Percentiles rank a stretch among this genome's conserved stretches.
These are phyloP conservation scores for Podospora sp. DNA, from an alignment of 495 filamentous ascomycete genomes.

Conservation along the genomic window DNA sequence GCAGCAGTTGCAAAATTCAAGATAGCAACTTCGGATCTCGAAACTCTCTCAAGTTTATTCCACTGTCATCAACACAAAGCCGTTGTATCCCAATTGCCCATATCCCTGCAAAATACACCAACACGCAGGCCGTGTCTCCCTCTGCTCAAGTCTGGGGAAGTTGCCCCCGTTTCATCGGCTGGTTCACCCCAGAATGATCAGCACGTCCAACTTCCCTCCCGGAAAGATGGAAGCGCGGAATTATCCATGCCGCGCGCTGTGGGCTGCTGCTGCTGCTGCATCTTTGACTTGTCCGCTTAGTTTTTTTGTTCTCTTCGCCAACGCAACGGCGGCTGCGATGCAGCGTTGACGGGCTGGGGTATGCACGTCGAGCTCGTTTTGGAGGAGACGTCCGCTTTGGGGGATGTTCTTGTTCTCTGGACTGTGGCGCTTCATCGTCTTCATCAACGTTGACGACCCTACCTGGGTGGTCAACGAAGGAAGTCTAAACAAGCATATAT, in stretches of 20 bases:
- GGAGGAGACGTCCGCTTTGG: too few relatives aligned
- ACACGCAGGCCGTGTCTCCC: not conserved
- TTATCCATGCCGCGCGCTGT: constrained; percentile 1
- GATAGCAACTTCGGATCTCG: too few relatives aligned
- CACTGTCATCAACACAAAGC: not conserved
- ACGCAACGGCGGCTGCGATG: not conserved
- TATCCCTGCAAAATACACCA: not conserved
- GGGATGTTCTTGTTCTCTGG: too few relatives aligned
- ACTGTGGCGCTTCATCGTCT: too few relatives aligned
- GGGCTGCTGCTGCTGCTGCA: not conserved
- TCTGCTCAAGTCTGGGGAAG: not conserved
- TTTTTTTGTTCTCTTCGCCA: not conserved
- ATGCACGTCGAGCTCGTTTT: not conserved
- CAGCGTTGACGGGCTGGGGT: not conserved
- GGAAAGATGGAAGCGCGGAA: not conserved
- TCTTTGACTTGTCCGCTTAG: not conserved
- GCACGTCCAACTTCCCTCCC: not conserved
- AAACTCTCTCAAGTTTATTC: too few relatives aligned
- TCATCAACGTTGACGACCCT: too few relatives aligned
- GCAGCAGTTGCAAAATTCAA: too few relatives aligned
- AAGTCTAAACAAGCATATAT: too few relatives aligned
- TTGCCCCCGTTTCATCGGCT: not conserved
- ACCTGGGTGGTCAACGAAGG: too few relatives aligned
- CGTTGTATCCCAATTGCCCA: not conserved
- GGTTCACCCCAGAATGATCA: constrained; percentile 4